These are phyloP conservation scores for Actinomortierella wolfii DNA, from an alignment of 371 early-diverging fungal species.

Conservation along the genomic window DNA sequence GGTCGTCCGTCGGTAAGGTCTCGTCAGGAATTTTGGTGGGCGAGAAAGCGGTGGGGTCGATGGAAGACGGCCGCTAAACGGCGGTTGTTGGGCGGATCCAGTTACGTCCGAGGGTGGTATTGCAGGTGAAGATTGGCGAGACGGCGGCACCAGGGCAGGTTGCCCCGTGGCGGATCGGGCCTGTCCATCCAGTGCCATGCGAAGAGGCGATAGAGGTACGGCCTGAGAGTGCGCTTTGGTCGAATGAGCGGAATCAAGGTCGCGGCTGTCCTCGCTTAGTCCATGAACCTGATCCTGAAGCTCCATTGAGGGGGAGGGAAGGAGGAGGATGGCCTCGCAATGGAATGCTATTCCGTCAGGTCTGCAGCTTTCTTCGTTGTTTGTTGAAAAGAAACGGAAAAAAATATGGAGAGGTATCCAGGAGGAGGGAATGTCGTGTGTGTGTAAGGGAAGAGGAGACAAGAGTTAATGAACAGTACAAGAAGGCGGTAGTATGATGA, in stretches of 20 bases:
- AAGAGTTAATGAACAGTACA: neutral
- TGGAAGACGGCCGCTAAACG: constrained; percentile 13
- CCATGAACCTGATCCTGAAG: neutral
- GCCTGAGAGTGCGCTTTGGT: neutral
- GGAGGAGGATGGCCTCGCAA: neutral
- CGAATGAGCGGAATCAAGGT: neutral
- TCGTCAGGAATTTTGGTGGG: constrained; percentile 31
- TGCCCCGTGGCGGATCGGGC: too few relatives aligned
- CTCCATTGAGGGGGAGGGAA: neutral
- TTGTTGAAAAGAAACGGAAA: neutral
- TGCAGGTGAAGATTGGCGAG: too few relatives aligned
- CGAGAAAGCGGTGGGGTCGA: constrained; percentile 13
- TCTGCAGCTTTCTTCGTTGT: too few relatives aligned
- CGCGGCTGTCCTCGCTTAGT: neutral
- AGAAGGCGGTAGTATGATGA: neutral
- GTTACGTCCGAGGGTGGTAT: too few relatives aligned
- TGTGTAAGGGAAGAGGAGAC: neutral
- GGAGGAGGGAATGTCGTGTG: neutral
- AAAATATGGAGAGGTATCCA: neutral
- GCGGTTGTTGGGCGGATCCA: too few relatives aligned
- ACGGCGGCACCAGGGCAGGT: too few relatives aligned
- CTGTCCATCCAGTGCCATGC: too few relatives aligned
- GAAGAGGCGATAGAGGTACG: too few relatives aligned
- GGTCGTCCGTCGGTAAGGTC: constrained; percentile 30
- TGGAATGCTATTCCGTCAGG: neutral